Base-by-base conservation (phyloP, 345 rosid genomes). In the Mangifera indica region DNA sequence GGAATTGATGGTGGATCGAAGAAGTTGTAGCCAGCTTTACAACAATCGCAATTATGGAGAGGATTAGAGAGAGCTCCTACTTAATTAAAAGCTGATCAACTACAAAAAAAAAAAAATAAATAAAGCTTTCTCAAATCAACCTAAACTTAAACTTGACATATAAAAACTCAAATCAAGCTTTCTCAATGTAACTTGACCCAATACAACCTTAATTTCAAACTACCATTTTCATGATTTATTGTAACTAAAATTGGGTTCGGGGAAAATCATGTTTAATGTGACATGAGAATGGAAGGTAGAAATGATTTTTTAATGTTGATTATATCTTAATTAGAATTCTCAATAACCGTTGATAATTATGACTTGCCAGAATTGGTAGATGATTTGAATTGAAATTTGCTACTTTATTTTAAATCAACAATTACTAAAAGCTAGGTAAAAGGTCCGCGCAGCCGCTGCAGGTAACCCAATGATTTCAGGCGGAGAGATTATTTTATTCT, bases 31-130 rank as follows among this genome's bases (percentile, higher is more conserved):
- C 24, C 26, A 69, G 64, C 34, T 58, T 69, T 57, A 64, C 73
- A 57, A n/a, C n/a, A n/a, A n/a, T n/a, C 18, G 64, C 73, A 57
- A 69, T 69, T 58, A 58, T 69, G 73, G 63, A 5, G 25, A 24
- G 5, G 34, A 67, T 52, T 69, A 54, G 32, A 58, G 21, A 21
- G 37, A 12, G 15, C 55, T 9, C 37, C 48, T 55, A 2, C 22
- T 20, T 15, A 40, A 40, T 68, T 68, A 22, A 55, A 20, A 13
- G 5, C 25, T 4, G 34, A n/a, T 22, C 21, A 67, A 67, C 6
- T 11, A 22, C 12, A 22, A n/a, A n/a, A n/a, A n/a, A n/a, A n/a
- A n/a, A n/a, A n/a, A n/a, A n/a, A n/a, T n/a, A n/a, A n/a, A n/a
- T n/a, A n/a, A n/a, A n/a, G n/a, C n/a, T n/a, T n/a, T n/a, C n/a